phyloP scores from a whole-genome alignment of 768 basidiomycete genomes.

The Asterophora parasitica region DNA sequence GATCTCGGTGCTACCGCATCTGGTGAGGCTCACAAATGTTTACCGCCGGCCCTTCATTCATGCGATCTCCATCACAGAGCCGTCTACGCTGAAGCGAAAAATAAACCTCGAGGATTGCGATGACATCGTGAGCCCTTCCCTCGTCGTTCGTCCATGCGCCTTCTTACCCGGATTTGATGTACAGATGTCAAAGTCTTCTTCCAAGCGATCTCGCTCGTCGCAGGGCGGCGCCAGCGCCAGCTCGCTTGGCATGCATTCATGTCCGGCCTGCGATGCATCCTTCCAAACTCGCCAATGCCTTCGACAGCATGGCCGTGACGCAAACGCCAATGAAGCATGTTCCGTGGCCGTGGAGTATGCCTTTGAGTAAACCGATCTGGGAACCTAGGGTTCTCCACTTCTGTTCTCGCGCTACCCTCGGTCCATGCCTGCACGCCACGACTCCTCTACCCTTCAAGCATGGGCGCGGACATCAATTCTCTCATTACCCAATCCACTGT shows the following conservation, averaged over 20 bases:
- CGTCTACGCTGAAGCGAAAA: slow-evolving; percentile 46
- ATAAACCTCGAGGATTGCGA: slow-evolving; percentile 41
- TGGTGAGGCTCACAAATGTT: slow-evolving; percentile 29
- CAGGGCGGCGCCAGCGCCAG: slow-evolving; percentile 30
- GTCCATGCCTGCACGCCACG: slow-evolving; percentile 4
- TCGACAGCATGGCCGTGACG: slow-evolving; percentile 53
- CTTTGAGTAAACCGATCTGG: slow-evolving; percentile 39
- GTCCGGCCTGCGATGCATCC: slow-evolving; percentile 69
- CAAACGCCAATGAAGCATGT: slow-evolving; percentile 62
- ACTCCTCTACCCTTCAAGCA: slow-evolving; percentile 6
- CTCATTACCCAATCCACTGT: slow-evolving; percentile 15
- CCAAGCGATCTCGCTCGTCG: slow-evolving; percentile 52
- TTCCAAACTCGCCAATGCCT: slow-evolving; percentile 59
- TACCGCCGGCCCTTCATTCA: slow-evolving; percentile 5
- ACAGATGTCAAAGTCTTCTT: slow-evolving; percentile 46
- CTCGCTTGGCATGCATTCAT: slow-evolving; percentile 51
- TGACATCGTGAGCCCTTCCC: slow-evolving; percentile 27
- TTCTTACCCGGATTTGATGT: slow-evolving; percentile 9
- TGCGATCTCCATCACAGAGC: slow-evolving; percentile 18
- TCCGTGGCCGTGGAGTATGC: slow-evolving; percentile 70
- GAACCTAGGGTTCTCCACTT: slow-evolving; percentile 2
- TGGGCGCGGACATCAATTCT: slow-evolving; percentile 10
- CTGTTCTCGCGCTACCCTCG: slow-evolving; percentile 3
- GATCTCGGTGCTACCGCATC: slow-evolving; percentile 34
- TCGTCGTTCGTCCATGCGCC: slow-evolving; percentile 1